Evolutionary conservation across 768 basidiomycete genomes (phyloP).

Genomic region (Cystofilobasidium bisporidii): DNA sequence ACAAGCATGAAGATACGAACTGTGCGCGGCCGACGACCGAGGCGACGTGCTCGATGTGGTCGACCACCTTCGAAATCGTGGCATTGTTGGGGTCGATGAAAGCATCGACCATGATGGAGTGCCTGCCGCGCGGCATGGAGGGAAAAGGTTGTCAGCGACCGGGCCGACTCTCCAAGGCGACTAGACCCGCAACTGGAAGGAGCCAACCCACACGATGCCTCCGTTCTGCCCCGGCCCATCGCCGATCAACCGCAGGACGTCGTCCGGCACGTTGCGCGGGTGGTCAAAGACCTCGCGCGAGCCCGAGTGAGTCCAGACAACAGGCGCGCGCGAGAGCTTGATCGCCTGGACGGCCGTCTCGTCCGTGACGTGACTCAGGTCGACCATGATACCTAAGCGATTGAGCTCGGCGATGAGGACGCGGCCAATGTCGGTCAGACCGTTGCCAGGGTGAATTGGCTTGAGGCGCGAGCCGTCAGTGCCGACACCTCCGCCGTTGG

Average conservation of each 20-base stretch:
- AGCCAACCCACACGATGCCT: constrained; percentile 29
- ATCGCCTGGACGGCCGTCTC: constrained; percentile 28
- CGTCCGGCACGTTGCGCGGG: constrained; percentile 33
- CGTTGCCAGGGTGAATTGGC: constrained; percentile 30
- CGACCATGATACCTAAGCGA: constrained; percentile 32
- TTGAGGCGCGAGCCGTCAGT: constrained; percentile 21
- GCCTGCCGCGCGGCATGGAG: constrained; percentile 7
- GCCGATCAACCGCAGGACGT: constrained; percentile 28
- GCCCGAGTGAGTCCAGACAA: constrained; percentile 31
- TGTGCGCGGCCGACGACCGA: constrained; percentile 25
- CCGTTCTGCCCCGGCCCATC: no score
- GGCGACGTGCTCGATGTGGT: constrained; percentile 33
- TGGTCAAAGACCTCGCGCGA: constrained; percentile 29
- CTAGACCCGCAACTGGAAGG: not conserved
- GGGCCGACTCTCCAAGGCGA: not conserved
- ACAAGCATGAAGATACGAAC: no score
- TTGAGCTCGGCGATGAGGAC: constrained; percentile 30
- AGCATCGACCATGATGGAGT: constrained; percentile 25
- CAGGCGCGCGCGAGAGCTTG: constrained; percentile 28
- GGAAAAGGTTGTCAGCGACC: no score
- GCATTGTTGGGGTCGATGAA: constrained; percentile 30
- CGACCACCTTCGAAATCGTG: constrained; percentile 28
- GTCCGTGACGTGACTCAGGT: constrained; percentile 30
- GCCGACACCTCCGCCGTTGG: constrained; percentile 29
- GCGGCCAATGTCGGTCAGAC: constrained; percentile 28